These are phyloP conservation scores for Annona cherimola DNA, from an alignment of 164 flowering plant genomes.

Conservation along the genomic window DNA sequence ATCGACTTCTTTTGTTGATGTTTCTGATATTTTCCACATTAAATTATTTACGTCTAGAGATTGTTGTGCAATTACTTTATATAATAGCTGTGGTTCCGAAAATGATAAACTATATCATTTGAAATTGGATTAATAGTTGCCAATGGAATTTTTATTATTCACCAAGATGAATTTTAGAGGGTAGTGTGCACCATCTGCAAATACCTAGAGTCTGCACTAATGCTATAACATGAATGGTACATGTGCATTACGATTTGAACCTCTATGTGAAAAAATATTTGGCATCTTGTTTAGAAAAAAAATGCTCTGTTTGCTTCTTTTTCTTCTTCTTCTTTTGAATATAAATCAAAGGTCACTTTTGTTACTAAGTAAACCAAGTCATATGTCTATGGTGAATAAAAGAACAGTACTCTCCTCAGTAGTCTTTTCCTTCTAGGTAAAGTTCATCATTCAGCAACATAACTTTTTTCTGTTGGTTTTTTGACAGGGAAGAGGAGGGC, in stretches of 20 bases:
- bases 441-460: not conserved
- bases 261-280: no score
- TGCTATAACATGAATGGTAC: not conserved
- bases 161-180: not conserved
- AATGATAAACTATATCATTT: no score
- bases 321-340: no score
- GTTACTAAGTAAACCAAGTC: not conserved
- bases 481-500: conserved; percentile 93
- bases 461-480: not conserved
- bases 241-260: not conserved
- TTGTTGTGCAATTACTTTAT: no score
- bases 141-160: no score
- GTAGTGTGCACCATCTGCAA: not conserved
- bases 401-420: not conserved
- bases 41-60: no score
- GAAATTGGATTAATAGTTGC: no score
- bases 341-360: not conserved
- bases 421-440: not conserved
- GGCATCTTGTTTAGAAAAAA: not conserved
- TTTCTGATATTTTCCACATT: no score
- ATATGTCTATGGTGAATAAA: not conserved
- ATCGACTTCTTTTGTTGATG: no score
- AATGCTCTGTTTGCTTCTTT: not conserved
- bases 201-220: not conserved
- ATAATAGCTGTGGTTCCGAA: no score